These are phyloP conservation scores for Spathaspora sp. DNA, from an alignment of 805 yeast genomes.

Conservation along the genomic window DNA sequence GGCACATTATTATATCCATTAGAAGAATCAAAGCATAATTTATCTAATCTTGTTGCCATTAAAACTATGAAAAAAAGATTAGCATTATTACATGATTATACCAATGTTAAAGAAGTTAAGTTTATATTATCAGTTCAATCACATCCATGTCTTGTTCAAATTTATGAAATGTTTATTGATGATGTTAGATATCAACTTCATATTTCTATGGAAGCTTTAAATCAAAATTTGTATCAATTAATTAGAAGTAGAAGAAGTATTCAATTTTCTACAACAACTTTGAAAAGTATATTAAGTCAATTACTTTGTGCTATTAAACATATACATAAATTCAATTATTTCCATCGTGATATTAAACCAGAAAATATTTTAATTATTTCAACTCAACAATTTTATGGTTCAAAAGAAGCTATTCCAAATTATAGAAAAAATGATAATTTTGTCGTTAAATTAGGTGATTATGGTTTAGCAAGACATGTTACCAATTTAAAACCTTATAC, in stretches of 20 bases:
- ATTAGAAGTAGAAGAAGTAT: conserved; percentile 57
- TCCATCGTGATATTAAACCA: conserved; percentile 92
- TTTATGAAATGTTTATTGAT: conserved; percentile 80
- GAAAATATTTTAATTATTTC: conserved; percentile 80
- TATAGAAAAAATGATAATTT: conserved; percentile 42
- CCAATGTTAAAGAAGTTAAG: conserved; percentile 56
- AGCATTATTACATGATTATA: conserved; percentile 26
- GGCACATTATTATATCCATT: conserved; percentile 52
- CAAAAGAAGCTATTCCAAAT: conserved; percentile 35
- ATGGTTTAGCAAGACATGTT: conserved; percentile 68
- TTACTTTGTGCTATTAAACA: conserved; percentile 75
- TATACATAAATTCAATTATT: conserved; percentile 65
- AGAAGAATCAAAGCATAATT: conserved; percentile 15
- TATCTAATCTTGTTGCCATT: conserved; percentile 59
- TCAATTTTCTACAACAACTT: conserved; percentile 52
- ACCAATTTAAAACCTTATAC: conserved; percentile 57
- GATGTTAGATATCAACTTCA: conserved; percentile 54
- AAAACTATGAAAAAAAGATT: conserved; percentile 68
- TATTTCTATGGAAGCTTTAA: conserved; percentile 87
- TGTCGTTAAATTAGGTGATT: conserved; percentile 74
- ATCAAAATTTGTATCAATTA: conserved; percentile 74
- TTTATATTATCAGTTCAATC: conserved; percentile 67
- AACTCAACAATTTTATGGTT: conserved; percentile 50
- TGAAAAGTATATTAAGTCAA: conserved; percentile 69
- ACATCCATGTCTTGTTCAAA: conserved; percentile 68